Conservation (phyloP, 257 asterid genomes). For the Petunia axillaris region DNA sequence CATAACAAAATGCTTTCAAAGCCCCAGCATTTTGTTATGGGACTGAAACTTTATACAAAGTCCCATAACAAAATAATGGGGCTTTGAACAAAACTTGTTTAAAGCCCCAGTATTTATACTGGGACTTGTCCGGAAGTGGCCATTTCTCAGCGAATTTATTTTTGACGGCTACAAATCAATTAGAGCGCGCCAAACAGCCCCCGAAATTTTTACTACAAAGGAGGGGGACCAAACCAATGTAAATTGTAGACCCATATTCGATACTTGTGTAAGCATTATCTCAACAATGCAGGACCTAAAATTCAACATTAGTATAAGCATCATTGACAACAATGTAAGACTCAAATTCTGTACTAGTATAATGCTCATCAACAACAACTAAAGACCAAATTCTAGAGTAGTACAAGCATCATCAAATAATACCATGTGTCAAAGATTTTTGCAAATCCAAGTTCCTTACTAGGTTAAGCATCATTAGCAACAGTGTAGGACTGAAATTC, state of each 20-base stretch:
- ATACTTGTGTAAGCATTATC: neutral
- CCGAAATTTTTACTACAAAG: no score
- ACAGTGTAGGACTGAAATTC: neutral
- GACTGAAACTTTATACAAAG: no score
- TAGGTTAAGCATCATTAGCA: neutral
- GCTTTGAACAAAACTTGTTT: no score
- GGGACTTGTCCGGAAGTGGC: no score
- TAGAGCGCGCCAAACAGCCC: no score
- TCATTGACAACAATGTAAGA: neutral
- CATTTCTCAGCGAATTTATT: no score
- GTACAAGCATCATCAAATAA: neutral
- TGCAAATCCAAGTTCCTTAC: neutral
- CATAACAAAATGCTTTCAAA: no score
- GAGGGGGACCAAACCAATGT: no score
- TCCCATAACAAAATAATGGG: no score
- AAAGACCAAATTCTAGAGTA: neutral
- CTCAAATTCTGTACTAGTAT: neutral
- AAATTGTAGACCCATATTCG: neutral
- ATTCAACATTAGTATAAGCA: neutral
- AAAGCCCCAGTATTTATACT: no score
- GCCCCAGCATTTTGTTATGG: no score
- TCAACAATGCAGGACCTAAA: neutral
- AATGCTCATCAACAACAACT: neutral
- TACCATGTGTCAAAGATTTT: neutral
- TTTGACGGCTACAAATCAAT: no score